Percentiles rank a stretch among this genome's conserved stretches.
Evolutionary conservation across 306 rosid species (phyloP).

Genomic region (Inga oerstediana): DNA sequence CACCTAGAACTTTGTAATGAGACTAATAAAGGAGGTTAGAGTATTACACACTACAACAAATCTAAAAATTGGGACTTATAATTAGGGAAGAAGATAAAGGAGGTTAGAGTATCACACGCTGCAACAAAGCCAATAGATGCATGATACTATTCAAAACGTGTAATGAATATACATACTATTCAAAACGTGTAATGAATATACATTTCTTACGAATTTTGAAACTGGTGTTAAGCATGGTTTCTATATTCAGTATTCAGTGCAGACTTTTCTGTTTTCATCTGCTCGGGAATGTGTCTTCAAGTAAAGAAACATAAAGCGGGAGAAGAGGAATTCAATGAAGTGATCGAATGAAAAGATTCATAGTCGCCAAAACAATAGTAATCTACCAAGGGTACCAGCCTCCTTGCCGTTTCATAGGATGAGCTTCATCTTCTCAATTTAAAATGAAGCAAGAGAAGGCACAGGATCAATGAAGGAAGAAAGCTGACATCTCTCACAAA

Average conservation of each 20-base stretch:
- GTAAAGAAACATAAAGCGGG: not conserved
- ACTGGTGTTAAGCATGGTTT: constrained; percentile 4
- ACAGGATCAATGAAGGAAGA: not conserved
- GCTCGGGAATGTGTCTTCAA: not conserved
- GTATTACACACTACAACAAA: not conserved
- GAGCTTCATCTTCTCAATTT: not conserved
- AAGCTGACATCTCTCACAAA: constrained; percentile 2
- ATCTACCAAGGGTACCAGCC: not conserved
- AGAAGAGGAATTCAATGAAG: constrained; percentile 10
- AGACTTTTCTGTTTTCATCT: not conserved
- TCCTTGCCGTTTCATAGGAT: constrained; percentile 2
- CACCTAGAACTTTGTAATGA: not conserved
- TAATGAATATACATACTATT: not conserved
- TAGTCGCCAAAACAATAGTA: not conserved
- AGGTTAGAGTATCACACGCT: constrained; percentile 6
- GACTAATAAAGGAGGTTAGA: not conserved
- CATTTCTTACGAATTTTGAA: not conserved
- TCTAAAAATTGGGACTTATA: not conserved
- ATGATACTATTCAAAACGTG: not conserved
- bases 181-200: not conserved
- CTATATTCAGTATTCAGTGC: constrained; percentile 2
- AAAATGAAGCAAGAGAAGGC: not conserved
- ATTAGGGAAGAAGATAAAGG: not conserved
- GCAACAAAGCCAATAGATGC: not conserved
- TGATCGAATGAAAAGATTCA: constrained; percentile 8